Evolutionary conservation across 2,329 filamentous ascomycete species (phyloP).

Genomic region (Botrytis pseudocinerea): DNA sequence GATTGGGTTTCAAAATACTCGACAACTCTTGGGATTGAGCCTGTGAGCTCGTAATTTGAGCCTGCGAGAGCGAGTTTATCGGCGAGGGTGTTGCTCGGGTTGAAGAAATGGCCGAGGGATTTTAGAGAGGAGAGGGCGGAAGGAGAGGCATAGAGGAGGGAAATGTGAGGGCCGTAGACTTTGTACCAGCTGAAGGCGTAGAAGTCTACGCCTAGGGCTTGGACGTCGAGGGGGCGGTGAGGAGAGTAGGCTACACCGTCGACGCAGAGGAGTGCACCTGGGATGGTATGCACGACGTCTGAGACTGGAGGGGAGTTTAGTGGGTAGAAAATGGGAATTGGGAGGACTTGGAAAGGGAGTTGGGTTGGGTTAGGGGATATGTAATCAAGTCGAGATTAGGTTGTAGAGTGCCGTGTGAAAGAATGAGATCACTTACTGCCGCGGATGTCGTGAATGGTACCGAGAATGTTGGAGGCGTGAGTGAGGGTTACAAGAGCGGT

Average conservation of each 20-base stretch:
- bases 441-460: conserved; percentile 65
- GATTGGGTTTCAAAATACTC: conserved; percentile 55
- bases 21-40: conserved; percentile 60
- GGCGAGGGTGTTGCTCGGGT: conserved; percentile 57
- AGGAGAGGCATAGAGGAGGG: conserved; percentile 66
- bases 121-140: conserved; percentile 56
- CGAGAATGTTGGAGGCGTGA: conserved; percentile 72
- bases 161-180: conserved; percentile 74
- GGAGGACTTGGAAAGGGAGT: not conserved
- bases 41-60: conserved; percentile 69
- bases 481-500: conserved; percentile 73
- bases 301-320: conserved; percentile 45
- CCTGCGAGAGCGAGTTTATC: conserved; percentile 69
- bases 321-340: not conserved
- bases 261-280: conserved; percentile 64
- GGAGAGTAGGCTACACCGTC: conserved; percentile 78
- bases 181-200: conserved; percentile 85
- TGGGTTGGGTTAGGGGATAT: not conserved
- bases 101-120: conserved; percentile 69
- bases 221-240: conserved; percentile 69
- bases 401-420: not conserved
- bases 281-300: conserved; percentile 49
- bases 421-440: conserved; percentile 29
- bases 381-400: no score
- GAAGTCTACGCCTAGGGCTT: conserved; percentile 68